Evolutionary conservation across 108 stramenopile species (phyloP), one percentile per base, ranked within the genome.

Genomic region (Cyclotella atomus): DNA sequence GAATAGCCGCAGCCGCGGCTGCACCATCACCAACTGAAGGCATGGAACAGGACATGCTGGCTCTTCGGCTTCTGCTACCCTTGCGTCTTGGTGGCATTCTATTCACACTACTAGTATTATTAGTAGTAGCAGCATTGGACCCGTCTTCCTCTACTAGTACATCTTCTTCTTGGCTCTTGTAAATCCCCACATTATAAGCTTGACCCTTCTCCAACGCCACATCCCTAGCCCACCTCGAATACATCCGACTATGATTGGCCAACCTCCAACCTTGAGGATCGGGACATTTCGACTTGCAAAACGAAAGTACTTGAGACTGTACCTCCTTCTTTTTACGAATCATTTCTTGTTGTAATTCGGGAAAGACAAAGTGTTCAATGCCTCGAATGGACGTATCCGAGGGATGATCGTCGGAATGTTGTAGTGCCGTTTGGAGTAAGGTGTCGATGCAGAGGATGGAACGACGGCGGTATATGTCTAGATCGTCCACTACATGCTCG

Each of bases 321-420:
- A 71, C 69, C 23, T 65, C 45, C 36, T 78, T 78, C 57, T 78
- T 78, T 46, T 60, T 62, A 6, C 77, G 70, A 1, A 78, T 78
- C 77, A 78, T 78, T 30, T 78, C 77, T 43, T 71, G 70, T 34
- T 78, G 77, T 15, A 78, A 36, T 9, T 71, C 65, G 16, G 77
- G 77, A 27, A 67, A 78, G 25, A 78, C 77, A 23, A 78, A 71
- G 59, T 79, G 77, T 34, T 78, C 77, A 43, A 78, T 78, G 25
- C 77, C 77, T 8, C 77, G 64, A 27, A 78, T 78, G 47, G 77
- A 78, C 0, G 59, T 41, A 9, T 29, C 19, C n/a, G n/a, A n/a
- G n/a, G 55, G 55, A 44, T 70, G 38, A 6, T 0, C 35, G 57
- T 77, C 76, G n/a, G 25, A 47, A 44, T 78, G 57, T 30, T 63